Evolutionary conservation across 805 yeast genomes (phyloP), one percentile per base, ranked within the genome.

Genomic region (Myxozyma mucilagina): DNA sequence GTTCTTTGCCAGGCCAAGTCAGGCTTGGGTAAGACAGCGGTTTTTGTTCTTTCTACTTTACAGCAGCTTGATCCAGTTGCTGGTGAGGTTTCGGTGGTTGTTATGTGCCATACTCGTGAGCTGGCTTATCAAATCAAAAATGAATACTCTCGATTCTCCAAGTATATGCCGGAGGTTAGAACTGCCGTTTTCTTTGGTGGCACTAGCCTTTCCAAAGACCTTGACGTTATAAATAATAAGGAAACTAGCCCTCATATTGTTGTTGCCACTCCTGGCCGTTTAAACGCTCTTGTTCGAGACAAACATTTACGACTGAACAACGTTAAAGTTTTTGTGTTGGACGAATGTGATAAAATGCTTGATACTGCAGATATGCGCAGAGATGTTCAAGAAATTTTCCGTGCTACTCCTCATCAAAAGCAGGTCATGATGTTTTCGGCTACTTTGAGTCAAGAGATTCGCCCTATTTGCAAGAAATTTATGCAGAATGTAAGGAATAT

Each of bases 361-460:
- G 98, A 94, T 80, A 80, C 85, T 58, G 39, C 61, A 10, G 70
- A 69, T 50, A 93, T 93, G 99, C 89, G 99, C 82, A 87, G 97
- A 76, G 99, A 93, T 74, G 97, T 93, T 61, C 99, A 93, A 82
- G 98, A 93, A 75, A 89, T 94, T 67, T 93, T 94, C 86, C 87
- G 97, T 77, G 89, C 89, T 64, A 93, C 99, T 55, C 99, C 99
- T 68, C 96, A 89, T 78, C 97, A 93, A 76, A 93, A 93, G 79
- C 99, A 93, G 81, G 98, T 94, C 59, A 92, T 94, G 98, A 93
- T 93, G 97, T 93, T 93, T 78, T 89, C 97, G 63, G 99, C 99
- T 68, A 93, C 99, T 59, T 82, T 93, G 71, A 86, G 96, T 51
- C 89, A 84, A 74, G 98, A 93, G 74, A 90, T 93, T 72, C 89